phyloP scores from a whole-genome alignment of 202 grass and related monocot genomes.

The Zizania palustris region DNA sequence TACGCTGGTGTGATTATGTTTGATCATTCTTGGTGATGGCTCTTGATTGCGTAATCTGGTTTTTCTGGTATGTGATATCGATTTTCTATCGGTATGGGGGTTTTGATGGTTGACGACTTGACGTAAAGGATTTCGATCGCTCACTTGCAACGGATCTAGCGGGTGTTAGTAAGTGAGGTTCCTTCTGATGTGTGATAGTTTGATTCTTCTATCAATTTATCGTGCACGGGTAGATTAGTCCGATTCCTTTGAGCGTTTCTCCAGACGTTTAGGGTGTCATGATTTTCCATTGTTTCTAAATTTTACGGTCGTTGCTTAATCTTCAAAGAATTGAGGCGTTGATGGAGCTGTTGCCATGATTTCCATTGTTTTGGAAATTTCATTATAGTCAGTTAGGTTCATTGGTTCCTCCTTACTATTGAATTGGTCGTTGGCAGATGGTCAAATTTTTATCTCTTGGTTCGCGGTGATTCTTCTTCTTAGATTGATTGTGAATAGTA shows the following conservation, averaged over 20 bases:
- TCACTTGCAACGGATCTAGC: slow-evolving; percentile 1
- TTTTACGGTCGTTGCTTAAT: not conserved
- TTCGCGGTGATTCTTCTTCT: not conserved
- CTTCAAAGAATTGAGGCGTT: not conserved
- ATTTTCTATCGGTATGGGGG: not conserved
- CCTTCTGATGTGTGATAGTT: not conserved
- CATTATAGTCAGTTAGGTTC: not conserved
- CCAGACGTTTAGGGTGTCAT: not conserved
- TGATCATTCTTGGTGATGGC: not conserved
- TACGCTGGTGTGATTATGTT: not conserved
- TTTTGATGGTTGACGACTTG: not conserved
- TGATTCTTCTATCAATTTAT: not conserved
- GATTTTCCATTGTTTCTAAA: not conserved
- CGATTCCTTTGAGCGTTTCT: not conserved
- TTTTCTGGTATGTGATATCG: not conserved
- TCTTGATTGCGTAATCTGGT: not conserved
- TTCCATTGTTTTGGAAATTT: too few species aligned
- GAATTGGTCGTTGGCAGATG: not conserved
- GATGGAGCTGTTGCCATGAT: not conserved
- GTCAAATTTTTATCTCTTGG: not conserved
- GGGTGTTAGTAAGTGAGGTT: slow-evolving; percentile 9
- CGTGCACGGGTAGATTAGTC: not conserved
- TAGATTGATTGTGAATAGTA: not conserved
- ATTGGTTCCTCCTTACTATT: not conserved
- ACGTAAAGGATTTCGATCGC: not conserved